Evolutionary conservation across 2,329 filamentous ascomycete species (phyloP).

Genomic region (Hirsutella thompsonii): DNA sequence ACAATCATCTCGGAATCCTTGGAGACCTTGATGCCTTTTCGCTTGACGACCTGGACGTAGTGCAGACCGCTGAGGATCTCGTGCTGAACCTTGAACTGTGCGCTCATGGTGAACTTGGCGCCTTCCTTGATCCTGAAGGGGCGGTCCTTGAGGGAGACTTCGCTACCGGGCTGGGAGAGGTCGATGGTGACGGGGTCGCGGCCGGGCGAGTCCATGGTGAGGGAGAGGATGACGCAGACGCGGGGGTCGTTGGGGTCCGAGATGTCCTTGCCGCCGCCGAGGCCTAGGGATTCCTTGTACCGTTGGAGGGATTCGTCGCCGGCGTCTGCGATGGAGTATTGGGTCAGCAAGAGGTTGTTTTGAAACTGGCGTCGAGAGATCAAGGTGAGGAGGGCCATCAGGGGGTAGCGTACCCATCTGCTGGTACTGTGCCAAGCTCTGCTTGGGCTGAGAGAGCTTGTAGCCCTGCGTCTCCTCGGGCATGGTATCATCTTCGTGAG

Average conservation of each 20-base stretch:
- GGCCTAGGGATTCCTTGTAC: constrained; percentile 93
- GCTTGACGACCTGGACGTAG: constrained; percentile 89
- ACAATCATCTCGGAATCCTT: constrained; percentile 99
- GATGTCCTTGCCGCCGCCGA: constrained; percentile 59
- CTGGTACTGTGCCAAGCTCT: constrained; percentile 89
- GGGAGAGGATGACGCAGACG: constrained; percentile 84
- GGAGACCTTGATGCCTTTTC: constrained; percentile 72
- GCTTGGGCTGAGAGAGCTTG: constrained; percentile 94
- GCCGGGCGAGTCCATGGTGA: constrained; percentile 76
- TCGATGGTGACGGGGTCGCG: constrained; percentile 82
- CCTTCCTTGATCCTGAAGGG: constrained; percentile 98
- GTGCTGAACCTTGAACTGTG: constrained; percentile 89
- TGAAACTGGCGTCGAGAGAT: neutral
- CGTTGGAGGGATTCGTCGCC: constrained; percentile 89
- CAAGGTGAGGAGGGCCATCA: neutral
- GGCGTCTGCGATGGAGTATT: constrained; percentile 29
- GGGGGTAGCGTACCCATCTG: constrained; percentile 60
- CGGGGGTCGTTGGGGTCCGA: constrained; percentile 72
- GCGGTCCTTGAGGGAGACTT: constrained; percentile 71
- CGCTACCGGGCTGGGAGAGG: constrained; percentile 58
- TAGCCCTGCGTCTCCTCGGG: constrained; percentile 88
- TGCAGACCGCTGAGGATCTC: constrained; percentile 91
- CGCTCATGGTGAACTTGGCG: constrained; percentile 86
- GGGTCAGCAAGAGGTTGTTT: neutral
- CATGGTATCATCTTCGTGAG: constrained; percentile 66